Base-by-base conservation (phyloP, 257 asterid genomes). In the Penstemon davidsonii region DNA sequence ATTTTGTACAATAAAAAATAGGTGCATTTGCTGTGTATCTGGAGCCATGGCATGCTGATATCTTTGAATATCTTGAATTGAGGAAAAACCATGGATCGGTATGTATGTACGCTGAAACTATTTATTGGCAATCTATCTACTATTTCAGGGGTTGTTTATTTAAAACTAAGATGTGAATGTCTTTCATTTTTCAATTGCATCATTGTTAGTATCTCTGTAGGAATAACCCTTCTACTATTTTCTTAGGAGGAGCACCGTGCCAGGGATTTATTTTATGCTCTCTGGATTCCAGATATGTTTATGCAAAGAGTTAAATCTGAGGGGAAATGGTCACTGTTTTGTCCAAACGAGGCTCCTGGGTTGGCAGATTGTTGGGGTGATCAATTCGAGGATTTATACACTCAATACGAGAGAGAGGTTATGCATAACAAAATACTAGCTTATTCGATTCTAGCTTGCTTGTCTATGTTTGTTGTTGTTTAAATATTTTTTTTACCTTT, bases 11-110 rank as follows among this genome's bases (percentile, higher is more conserved):
- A 54, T 55, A 19, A 67, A 46, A n/a, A 63, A 47, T 66, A 87
- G 96, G 99, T 78, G 99, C 97, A 44, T 94, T 94, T 84, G 99
- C 99, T 83, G 91, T 94, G 62, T 94, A 94, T 80, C 73, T 94
- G 76, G 99, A 94, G 87, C 99, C 99, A 33, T 94, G 97, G 99
- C 97, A 94, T 83, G 92, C 96, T 43, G 97, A 88, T 75, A 63
- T 87, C 55, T 86, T 85, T 69, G 99, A 94, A 61, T 94, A 87
- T 77, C 83, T 91, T 75, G 99, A 94, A 79, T 76, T 94, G 76
- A 84, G 89, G 79, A 90, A 91, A 74, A 94, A 94, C 81, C 99
- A 90, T 65, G 97, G 99, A 39, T 90, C 84, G 96, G 99, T 93
- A 83, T 57, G n/a, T 5, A 52, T 59, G 25, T 19, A 19, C 1